A percentile compares a stretch with the other conserved stretches of the same genome.
These are phyloP conservation scores for Raphanus hybrid DNA, from an alignment of 441 rosid species.

Conservation along the genomic window DNA sequence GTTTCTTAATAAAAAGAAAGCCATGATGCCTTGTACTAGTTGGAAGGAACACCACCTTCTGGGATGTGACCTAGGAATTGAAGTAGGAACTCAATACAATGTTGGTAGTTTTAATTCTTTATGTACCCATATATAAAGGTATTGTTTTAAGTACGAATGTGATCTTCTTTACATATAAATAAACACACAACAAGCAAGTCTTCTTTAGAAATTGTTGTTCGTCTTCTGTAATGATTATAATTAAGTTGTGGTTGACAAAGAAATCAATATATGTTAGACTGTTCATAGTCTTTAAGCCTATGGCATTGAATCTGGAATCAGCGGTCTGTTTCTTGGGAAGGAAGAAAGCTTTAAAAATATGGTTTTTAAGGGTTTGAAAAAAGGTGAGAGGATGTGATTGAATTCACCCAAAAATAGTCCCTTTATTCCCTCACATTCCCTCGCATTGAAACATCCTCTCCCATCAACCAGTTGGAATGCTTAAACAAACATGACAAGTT, in stretches of 20 bases:
- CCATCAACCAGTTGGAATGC: too few species aligned
- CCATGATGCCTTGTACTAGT: not conserved
- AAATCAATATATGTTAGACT: not conserved
- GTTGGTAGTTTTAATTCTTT: not conserved
- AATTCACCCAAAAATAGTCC: slow-evolving; percentile 6
- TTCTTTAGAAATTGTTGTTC: not conserved
- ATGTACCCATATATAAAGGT: not conserved
- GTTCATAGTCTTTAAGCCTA: not conserved
- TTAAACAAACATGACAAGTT: too few species aligned
- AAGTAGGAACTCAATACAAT: not conserved
- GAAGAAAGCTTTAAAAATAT: not conserved
- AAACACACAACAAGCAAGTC: slow-evolving; percentile 4
- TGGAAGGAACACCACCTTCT: not conserved
- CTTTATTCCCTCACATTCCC: not conserved
- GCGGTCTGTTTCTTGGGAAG: not conserved
- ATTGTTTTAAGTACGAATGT: not conserved
- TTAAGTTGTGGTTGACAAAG: not conserved
- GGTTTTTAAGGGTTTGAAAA: not conserved
- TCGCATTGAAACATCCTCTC: too few species aligned
- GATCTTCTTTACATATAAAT: not conserved
- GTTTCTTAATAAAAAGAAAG: slow-evolving; percentile 1
- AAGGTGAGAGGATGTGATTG: slow-evolving; percentile 22
- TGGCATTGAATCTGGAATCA: not conserved
- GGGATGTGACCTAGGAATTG: not conserved
- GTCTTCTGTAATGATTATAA: not conserved